phyloP scores from a whole-genome alignment of 2,329 filamentous ascomycete genomes.

The Pyrenochaeta sp. region DNA sequence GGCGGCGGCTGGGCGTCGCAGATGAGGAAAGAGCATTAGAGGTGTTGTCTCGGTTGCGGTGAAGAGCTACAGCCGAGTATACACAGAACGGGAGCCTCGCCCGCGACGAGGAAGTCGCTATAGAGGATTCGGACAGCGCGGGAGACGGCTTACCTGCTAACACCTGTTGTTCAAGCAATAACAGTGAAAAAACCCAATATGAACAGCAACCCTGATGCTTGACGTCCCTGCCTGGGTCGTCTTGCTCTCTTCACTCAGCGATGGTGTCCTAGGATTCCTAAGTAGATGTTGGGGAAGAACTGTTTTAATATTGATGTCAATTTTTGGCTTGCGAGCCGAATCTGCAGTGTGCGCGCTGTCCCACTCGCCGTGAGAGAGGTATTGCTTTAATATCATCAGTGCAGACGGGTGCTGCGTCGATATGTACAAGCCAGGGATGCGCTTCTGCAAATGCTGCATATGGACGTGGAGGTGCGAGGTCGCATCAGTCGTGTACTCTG shows the following conservation, averaged over 20 bases:
- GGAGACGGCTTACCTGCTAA: conserved; percentile 34
- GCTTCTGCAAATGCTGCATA: conserved; percentile 29
- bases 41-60: conserved; percentile 22
- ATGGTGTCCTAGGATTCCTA: conserved; percentile 16
- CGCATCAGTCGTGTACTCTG: conserved; percentile 43
- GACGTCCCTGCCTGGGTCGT: neutral
- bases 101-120: conserved; percentile 27
- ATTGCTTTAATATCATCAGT: conserved; percentile 41
- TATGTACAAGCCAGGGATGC: conserved; percentile 37
- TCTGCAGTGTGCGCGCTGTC: conserved; percentile 36
- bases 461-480: conserved; percentile 37
- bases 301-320: conserved; percentile 47
- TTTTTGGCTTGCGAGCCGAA: conserved; percentile 24
- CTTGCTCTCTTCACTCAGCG: conserved; percentile 1
- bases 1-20: conserved; percentile 31
- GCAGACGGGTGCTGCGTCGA: conserved; percentile 30
- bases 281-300: conserved; percentile 44
- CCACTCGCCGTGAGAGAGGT: conserved; percentile 30
- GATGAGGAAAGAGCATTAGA: conserved; percentile 39
- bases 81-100: conserved; percentile 28
- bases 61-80: conserved; percentile 21
- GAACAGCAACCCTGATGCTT: conserved; percentile 16
- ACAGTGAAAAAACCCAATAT: conserved; percentile 19
- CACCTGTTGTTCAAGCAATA: conserved; percentile 16
- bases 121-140: conserved; percentile 8